phyloP scores from a whole-genome alignment of 768 basidiomycete genomes.

The Podaxis rugospora region DNA sequence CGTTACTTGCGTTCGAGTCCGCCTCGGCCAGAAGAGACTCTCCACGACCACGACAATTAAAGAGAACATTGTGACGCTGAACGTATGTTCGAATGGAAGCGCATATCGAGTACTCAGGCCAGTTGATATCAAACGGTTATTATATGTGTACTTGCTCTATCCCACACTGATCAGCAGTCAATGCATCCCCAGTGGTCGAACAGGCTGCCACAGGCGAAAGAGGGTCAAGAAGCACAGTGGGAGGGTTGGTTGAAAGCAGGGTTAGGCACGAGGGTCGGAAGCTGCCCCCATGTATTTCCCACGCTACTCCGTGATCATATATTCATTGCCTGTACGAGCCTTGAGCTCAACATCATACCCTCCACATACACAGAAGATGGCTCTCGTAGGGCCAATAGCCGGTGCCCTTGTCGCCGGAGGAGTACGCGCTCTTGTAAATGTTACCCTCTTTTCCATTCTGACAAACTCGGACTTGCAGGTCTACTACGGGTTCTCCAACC shows the following conservation, averaged over 20 bases:
- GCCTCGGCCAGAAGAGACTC: slow-evolving; percentile 40
- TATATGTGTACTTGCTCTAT: not conserved
- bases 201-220: too few relatives aligned
- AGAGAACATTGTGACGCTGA: slow-evolving; percentile 86
- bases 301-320: not conserved
- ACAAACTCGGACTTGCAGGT: slow-evolving; percentile 31
- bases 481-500: slow-evolving; percentile 68
- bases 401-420: slow-evolving; percentile 67
- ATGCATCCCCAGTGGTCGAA: not conserved
- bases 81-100: slow-evolving; percentile 96
- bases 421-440: slow-evolving; percentile 28
- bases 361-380: slow-evolving; percentile 33
- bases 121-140: not conserved
- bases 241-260: too few relatives aligned
- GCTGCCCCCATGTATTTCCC: not conserved
- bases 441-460: not conserved
- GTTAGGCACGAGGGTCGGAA: too few relatives aligned
- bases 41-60: slow-evolving; percentile 98
- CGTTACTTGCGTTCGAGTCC: slow-evolving; percentile 11
- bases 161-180: not conserved
- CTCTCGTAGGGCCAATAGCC: slow-evolving; percentile 62
- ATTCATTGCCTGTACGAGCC: not conserved
- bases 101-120: slow-evolving; percentile 48
- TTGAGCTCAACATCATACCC: not conserved
- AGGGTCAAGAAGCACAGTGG: too few relatives aligned